These are phyloP conservation scores for Perkinsus marinus DNA, from an alignment of 169 alveolate genomes.

Conservation along the genomic window DNA sequence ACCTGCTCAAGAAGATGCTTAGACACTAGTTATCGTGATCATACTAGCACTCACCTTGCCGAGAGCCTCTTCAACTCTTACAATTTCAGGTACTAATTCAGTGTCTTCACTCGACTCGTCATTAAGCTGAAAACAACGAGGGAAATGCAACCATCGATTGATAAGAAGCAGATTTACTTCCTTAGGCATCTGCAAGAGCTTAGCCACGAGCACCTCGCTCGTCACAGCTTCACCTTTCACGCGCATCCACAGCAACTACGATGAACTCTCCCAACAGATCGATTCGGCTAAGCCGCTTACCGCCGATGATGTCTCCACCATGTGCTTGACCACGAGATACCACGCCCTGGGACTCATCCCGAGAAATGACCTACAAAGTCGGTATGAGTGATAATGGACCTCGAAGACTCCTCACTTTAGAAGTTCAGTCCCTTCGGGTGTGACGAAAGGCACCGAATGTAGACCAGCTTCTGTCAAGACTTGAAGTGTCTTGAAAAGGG, in stretches of 20 bases:
- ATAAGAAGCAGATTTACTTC: background rate
- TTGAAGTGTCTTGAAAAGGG: background rate
- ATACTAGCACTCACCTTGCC: background rate
- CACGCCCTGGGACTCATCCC: background rate
- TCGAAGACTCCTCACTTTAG: background rate
- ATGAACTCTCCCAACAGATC: background rate
- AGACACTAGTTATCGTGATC: background rate
- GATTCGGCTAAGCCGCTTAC: background rate
- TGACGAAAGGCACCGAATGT: background rate
- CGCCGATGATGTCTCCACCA: background rate
- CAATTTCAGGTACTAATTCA: background rate
- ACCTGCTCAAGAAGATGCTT: background rate
- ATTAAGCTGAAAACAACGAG: background rate
- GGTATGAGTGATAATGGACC: background rate
- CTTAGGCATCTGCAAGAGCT: background rate
- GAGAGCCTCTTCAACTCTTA: background rate
- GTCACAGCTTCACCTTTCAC: background rate
- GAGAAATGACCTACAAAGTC: background rate
- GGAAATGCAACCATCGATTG: background rate
- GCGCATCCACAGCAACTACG: background rate
- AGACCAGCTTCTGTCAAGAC: background rate
- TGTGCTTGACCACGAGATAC: background rate
- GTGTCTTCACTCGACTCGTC: background rate
- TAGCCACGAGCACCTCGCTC: background rate
- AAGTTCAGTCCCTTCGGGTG: background rate